Evolutionary conservation across 768 basidiomycete genomes (phyloP), one percentile per base, ranked within the genome.

Genomic region (Xerocomus potaroensis): DNA sequence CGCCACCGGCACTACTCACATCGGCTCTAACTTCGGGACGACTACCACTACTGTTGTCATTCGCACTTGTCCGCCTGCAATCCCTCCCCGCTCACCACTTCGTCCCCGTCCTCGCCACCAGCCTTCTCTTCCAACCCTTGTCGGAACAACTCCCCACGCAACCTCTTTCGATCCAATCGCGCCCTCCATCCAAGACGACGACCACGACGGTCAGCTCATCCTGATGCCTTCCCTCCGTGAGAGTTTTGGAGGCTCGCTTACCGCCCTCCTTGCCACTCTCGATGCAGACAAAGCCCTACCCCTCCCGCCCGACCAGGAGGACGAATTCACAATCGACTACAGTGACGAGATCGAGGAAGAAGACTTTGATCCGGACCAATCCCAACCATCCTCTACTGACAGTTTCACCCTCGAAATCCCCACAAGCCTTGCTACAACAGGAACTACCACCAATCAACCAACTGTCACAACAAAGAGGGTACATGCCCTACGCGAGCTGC

Each of bases 401-500:
- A 54, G 60, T 47, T 48, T 69, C 49, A 36, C 53, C 33, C 55
- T 61, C 46, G 56, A 52, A 23, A 11, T 32, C 1, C 48, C 53
- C 21, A 26, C 48, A 10, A 38, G 23, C 43, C 54, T 52, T 4
- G 16, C 36, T 2, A 26, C 44, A 23, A 36, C 41, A 12, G 47
- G 56, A 31, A 34, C 49, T 30, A 57, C 61, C 11, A 59, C 68
- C n/a, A 58, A 66, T 18, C 71, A 52, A 47, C 64, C 65, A 38
- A 49, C 67, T 19, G 45, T 57, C 50, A 64, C 80, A 58, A 76
- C 83, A 22, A 91, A 91, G 67, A 78, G 90, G 30, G 75, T 80
- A 19, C 84, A 91, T 62, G 88, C 88, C 8, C 69, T 91, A 18
- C 77, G 80, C 41, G 90, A 92, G 54, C 67, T 92, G 22, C 74